Percentiles rank a stretch among this genome's conserved stretches.
phyloP scores from a whole-genome alignment of 73 alveolate species.

The Paramecium pentaurelia region DNA sequence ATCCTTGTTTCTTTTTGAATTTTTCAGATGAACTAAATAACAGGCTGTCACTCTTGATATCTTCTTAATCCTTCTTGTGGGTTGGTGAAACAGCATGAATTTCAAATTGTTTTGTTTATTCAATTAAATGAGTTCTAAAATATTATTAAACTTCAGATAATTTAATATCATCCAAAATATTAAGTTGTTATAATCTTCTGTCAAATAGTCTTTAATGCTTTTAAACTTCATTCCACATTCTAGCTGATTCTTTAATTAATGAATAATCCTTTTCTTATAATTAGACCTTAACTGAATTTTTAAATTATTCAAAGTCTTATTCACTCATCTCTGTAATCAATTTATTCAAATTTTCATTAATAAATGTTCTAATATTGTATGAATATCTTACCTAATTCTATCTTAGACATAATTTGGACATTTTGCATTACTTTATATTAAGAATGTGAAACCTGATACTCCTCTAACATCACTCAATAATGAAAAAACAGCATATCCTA shows the following conservation, averaged over 20 bases:
- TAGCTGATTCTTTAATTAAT: conserved; percentile 38
- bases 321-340: not conserved
- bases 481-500: conserved; percentile 53
- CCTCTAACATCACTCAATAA: conserved; percentile 28
- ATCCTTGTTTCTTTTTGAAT: not conserved
- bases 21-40: not conserved
- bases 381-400: not conserved
- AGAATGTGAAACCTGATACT: conserved; percentile 30
- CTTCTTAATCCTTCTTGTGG: not conserved
- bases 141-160: not conserved
- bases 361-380: not conserved
- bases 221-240: conserved; percentile 50
- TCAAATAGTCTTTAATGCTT: conserved; percentile 48
- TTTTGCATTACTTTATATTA: conserved; percentile 51
- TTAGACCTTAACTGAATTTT: conserved; percentile 14
- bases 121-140: not conserved
- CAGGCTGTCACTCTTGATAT: not conserved
- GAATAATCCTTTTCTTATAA: conserved; percentile 27
- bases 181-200: conserved; percentile 15
- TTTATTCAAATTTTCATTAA: not conserved
- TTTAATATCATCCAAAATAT: not conserved
- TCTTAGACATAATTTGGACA: conserved; percentile 55
- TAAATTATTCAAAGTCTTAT: conserved; percentile 36
- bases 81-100: conserved; percentile 41
- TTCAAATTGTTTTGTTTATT: not conserved